Evolutionary conservation across 2,329 filamentous ascomycete genomes (phyloP).

Genomic region (Tolypocladium inflatum): DNA sequence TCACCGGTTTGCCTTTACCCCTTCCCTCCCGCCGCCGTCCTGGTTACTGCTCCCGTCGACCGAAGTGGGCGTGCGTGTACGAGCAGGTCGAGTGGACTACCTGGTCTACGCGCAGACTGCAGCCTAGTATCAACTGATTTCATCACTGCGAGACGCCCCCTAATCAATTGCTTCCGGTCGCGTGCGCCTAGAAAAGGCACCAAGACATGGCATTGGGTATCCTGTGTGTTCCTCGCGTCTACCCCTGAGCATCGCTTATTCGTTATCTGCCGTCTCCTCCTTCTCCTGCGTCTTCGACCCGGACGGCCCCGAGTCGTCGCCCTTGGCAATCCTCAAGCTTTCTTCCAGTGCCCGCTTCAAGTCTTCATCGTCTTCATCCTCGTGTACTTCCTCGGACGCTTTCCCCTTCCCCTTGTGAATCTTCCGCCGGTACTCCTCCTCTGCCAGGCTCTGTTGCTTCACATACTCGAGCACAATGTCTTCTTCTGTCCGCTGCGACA

Average conservation of each 20-base stretch:
- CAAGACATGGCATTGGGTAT: conserved; percentile 2
- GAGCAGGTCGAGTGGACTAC: too few relatives aligned
- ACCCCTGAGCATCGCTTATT: neutral
- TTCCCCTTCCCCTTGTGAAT: conserved; percentile 24
- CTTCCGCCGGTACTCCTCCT: conserved; percentile 43
- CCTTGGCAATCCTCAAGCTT: conserved; percentile 36
- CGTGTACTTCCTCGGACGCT: conserved; percentile 11
- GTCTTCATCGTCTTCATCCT: conserved; percentile 43
- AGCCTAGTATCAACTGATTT: too few relatives aligned
- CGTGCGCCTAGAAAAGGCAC: too few relatives aligned
- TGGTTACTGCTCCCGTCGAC: too few relatives aligned
- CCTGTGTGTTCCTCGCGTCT: neutral
- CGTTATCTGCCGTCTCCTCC: neutral
- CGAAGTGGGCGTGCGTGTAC: too few relatives aligned
- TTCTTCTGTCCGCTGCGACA: conserved; percentile 49
- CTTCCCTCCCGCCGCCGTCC: neutral
- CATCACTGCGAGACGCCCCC: neutral
- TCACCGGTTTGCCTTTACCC: neutral
- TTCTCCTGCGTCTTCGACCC: neutral
- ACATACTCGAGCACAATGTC: conserved; percentile 68
- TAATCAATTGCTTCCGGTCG: neutral
- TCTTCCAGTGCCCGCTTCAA: conserved; percentile 43
- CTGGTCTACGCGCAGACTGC: too few relatives aligned
- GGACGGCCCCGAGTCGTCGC: conserved; percentile 15
- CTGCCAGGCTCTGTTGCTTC: conserved; percentile 65